Conservation (phyloP, 192 early-diverging fungal species). For the Umbelopsis ramanniana region DNA sequence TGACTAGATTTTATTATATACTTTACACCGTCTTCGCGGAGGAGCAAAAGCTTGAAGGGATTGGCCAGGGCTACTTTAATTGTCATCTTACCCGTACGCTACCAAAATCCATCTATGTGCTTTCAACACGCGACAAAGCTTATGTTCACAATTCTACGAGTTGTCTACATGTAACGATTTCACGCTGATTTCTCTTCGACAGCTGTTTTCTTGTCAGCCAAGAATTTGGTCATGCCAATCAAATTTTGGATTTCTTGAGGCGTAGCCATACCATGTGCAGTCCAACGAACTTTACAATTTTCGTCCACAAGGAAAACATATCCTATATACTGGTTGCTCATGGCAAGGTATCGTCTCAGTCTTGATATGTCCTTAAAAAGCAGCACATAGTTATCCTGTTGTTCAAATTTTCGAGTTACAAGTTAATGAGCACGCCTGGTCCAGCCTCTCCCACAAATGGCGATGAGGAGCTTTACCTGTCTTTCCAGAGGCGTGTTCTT, state of each 20-base stretch:
- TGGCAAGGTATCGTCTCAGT: slow-evolving; percentile 47
- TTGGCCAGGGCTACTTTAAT: too few relatives aligned
- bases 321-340: slow-evolving; percentile 60
- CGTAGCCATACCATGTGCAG: slow-evolving; percentile 54
- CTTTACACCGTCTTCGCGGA: too few relatives aligned
- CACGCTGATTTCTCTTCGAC: not conserved
- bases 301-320: slow-evolving; percentile 59
- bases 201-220: slow-evolving; percentile 27
- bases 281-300: slow-evolving; percentile 63
- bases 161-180: not conserved
- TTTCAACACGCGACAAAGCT: not conserved
- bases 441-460: not conserved
- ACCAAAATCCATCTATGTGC: too few relatives aligned
- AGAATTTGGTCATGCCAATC: slow-evolving; percentile 41
- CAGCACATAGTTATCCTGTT: slow-evolving; percentile 51
- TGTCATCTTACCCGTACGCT: too few relatives aligned
- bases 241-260: slow-evolving; percentile 46
- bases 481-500: slow-evolving; percentile 45
- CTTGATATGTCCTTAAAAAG: slow-evolving; percentile 54
- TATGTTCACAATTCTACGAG: not conserved
- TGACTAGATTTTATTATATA: too few relatives aligned
- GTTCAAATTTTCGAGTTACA: not conserved
- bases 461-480: slow-evolving; percentile 34
- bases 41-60: too few relatives aligned
- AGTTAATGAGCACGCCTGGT: not conserved